Evolutionary conservation across 1,284 basidiomycete species (phyloP).

Genomic region (Leccinum discolor): DNA sequence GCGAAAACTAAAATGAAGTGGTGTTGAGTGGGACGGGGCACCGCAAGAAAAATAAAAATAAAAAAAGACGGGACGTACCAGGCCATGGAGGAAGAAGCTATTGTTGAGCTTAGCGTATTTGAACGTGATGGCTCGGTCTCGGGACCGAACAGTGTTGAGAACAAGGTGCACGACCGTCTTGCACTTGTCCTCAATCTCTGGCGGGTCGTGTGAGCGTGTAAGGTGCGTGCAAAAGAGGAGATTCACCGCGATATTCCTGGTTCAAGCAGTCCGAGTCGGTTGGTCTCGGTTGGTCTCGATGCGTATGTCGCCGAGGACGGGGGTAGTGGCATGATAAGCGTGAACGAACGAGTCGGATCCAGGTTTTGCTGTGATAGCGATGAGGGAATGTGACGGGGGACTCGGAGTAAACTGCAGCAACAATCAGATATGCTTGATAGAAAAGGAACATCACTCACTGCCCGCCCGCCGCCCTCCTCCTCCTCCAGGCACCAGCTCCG

Average conservation of each 20-base stretch:
- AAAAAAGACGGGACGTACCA: conserved; percentile 53
- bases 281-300: background rate
- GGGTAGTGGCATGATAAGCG: too few relatives aligned
- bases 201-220: conserved; percentile 7
- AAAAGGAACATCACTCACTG: too few relatives aligned
- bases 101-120: conserved; percentile 94
- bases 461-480: too few relatives aligned
- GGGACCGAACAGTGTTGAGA: conserved; percentile 66
- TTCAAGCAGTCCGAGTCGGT: conserved; percentile 56
- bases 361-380: too few relatives aligned
- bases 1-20: background rate
- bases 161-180: conserved; percentile 76
- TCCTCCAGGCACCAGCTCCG: too few relatives aligned
- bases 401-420: too few relatives aligned
- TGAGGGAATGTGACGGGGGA: too few relatives aligned
- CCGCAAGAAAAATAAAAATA: background rate
- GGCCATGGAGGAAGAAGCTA: conserved; percentile 87
- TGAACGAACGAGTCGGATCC: too few relatives aligned
- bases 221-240: conserved; percentile 1
- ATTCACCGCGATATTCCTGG: conserved; percentile 69
- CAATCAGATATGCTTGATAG: too few relatives aligned
- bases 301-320: too few relatives aligned
- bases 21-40: background rate
- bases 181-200: conserved; percentile 64
- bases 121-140: conserved; percentile 59